A percentile compares a stretch with the other conserved stretches of the same genome.
These are phyloP conservation scores for Phalaenopsis hybrid DNA, from an alignment of 116 monocot genomes.

Conservation along the genomic window DNA sequence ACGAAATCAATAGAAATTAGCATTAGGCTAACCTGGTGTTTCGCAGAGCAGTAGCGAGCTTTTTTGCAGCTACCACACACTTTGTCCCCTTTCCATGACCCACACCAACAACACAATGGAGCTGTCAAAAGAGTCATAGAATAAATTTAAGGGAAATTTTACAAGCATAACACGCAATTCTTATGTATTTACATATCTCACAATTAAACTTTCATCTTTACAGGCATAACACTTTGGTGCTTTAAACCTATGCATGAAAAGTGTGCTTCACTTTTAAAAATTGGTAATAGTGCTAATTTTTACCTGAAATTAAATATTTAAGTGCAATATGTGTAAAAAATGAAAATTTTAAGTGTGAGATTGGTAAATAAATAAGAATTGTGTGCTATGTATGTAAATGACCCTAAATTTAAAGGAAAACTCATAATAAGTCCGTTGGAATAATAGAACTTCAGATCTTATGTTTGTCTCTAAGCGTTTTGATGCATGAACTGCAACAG, in stretches of 20 bases:
- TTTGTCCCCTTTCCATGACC: conserved; percentile 90
- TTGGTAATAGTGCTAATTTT: no score
- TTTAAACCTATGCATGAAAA: no score
- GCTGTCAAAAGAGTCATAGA: conserved; percentile 5
- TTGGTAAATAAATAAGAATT: no score
- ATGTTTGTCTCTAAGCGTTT: background rate
- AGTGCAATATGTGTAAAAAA: no score
- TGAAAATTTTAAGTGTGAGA: no score
- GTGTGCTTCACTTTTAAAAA: no score
- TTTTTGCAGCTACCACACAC: conserved; percentile 72
- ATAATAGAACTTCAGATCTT: background rate
- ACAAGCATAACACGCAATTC: no score
- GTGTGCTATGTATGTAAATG: no score
- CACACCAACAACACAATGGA: conserved; percentile 84
- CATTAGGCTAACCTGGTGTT: conserved; percentile 61
- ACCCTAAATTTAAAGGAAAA: background rate
- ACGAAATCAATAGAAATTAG: conserved; percentile 8
- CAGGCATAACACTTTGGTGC: no score
- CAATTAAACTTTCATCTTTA: no score
- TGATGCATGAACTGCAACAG: background rate
- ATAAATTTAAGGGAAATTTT: background rate
- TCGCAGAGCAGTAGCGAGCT: conserved; percentile 80
- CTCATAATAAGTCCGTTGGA: background rate
- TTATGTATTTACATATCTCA: no score
- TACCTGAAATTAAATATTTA: no score